Evolutionary conservation across 495 filamentous ascomycete species (phyloP), one percentile per base, ranked within the genome.

Genomic region (Sordaria brevicollis): DNA sequence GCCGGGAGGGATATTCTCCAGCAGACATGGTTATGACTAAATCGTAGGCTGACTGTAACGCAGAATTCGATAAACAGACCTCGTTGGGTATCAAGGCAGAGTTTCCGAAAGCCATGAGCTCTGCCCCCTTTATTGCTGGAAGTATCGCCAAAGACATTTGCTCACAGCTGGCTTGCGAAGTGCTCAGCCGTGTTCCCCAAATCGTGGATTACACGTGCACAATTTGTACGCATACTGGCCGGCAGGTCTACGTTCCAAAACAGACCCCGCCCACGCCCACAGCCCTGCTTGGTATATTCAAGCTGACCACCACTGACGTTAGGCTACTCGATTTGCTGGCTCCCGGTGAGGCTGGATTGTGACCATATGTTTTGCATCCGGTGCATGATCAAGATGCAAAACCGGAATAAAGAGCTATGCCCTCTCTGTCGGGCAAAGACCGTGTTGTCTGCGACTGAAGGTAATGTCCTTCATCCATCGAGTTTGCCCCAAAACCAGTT

Each of bases 61-160:
- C 71, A 91, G 90, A 93, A 81, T 93, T 93, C 76, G 90, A 92
- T 78, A 93, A 93, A 77, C 86, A 88, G 62, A 93, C 91, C 4
- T 84, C 87, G 3, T 81, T 93, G 37, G 85, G 88, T n/a, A 84
- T 86, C 4, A 83, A 83, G 36, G 70, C 80, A 13, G 83, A 72
- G 1, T 87, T 91, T 68, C 84, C 88, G 3, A 77, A 80, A 62
- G 79, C 81, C 29, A 78, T 90, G 65, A 72, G 79, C 49, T 81
- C 83, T 4, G 81, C 82, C 29, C 77, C 77, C 38, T 84, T 86
- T 69, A 83, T 88, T 71, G 83, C 85, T 4, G 85, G 81, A 66
- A 82, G 77, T 35, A 83, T 92, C 37, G 87, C 91, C 31, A 90
- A 86, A 71, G 85, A 89, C 43, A 80, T 92, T 41, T 91, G 89